Evolutionary conservation across 495 filamentous ascomycete species (phyloP).

Genomic region (Jackrogersella minutella): DNA sequence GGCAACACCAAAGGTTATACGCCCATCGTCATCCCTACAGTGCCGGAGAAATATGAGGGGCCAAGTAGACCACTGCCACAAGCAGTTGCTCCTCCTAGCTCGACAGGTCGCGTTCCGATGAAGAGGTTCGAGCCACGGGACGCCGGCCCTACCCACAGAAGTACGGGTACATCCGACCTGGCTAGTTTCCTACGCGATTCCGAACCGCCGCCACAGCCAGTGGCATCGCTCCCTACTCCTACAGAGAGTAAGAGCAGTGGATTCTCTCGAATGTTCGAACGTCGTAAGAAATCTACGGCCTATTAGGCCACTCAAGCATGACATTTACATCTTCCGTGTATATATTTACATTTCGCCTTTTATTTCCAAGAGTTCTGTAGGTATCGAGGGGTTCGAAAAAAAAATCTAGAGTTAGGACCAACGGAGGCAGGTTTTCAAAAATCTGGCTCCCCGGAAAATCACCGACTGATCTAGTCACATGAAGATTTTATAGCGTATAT

Average conservation of each 20-base stretch:
- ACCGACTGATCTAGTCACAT: slow-evolving; percentile 12
- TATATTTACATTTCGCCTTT: slow-evolving; percentile 28
- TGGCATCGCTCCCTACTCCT: slow-evolving; percentile 24
- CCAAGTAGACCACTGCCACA: slow-evolving; percentile 28
- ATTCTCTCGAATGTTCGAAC: slow-evolving; percentile 45
- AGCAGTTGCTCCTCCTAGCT: slow-evolving; percentile 14
- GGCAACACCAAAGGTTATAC: slow-evolving; percentile 49
- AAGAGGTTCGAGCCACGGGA: slow-evolving; percentile 64
- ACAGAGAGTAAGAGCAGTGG: slow-evolving; percentile 39
- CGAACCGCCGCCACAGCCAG: slow-evolving; percentile 66
- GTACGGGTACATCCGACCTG: slow-evolving; percentile 74
- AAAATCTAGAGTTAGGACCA: slow-evolving; percentile 8
- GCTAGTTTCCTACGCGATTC: slow-evolving; percentile 82
- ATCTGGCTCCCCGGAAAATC: neutral
- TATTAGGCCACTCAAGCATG: slow-evolving; percentile 23
- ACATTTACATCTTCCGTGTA: slow-evolving; percentile 17
- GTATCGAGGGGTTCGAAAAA: slow-evolving; percentile 3
- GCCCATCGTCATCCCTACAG: slow-evolving; percentile 56
- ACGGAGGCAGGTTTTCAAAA: neutral
- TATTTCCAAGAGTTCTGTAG: neutral
- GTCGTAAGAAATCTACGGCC: slow-evolving; percentile 44
- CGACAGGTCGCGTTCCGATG: slow-evolving; percentile 52
- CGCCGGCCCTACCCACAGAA: slow-evolving; percentile 48
- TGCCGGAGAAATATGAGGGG: slow-evolving; percentile 41
- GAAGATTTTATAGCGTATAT: slow-evolving; percentile 21